Evolutionary conservation across 305 asterid genomes (phyloP), one percentile per base, ranked within the genome.

Genomic region (Fraxinus dipetala): DNA sequence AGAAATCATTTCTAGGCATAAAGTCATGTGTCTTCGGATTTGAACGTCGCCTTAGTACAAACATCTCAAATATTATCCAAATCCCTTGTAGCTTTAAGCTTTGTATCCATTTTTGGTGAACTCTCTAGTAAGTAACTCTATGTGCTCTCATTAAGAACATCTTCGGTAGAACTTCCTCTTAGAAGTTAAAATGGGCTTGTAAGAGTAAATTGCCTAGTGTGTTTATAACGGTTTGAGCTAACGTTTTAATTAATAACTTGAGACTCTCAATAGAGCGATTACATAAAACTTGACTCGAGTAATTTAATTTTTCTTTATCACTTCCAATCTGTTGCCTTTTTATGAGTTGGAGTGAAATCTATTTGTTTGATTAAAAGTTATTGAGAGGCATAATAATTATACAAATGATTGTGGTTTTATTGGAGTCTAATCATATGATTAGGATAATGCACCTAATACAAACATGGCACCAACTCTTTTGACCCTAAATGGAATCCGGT

Each of bases 401-500:
- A 1, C 11, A 63, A 48, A 67, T 67, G 20, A 30, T 67, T 4
- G 16, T 11, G 2, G 73, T 65, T 65, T 65, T 65, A 28, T 28
- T 67, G 74, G 74, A 67, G 74, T 30, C 74, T 13, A 67, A 67
- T 67, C 74, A 28, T 10, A 30, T 67, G 74, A 67, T 10, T 67
- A 26, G 74, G 74, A 10, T 28, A 3, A 13, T 45, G 59, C 59
- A 48, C 59, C 6, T 3, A 40, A 40, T 40, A 9, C 48, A 40
- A 40, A 40, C 10, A 40, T 3, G 48, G 48, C 3, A 9, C 48
- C 48, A 24, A 67, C n/a, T 67, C 79, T 76, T 76, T 76, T 76
- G 79, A 76, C 79, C 34, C 13, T 24, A 75, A 36, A 75, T 75
- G 11, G 67, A 14, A 76, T 76, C 79, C 67, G 36, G 43, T 76